Evolutionary conservation across 345 rosid genomes (phyloP).

Genomic region (Citrus australasica): DNA sequence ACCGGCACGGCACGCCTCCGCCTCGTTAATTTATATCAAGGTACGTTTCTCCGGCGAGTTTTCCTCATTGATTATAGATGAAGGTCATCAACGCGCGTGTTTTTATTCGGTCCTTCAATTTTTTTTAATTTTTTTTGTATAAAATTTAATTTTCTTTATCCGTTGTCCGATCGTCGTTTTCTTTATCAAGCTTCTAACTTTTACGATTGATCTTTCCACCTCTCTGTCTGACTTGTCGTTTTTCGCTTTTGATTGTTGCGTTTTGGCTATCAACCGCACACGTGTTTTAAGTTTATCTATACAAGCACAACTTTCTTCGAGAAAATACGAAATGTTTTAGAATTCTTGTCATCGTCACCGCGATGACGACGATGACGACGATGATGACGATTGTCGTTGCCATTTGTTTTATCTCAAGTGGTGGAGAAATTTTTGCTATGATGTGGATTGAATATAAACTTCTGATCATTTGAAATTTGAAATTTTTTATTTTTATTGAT

Average conservation of each 20-base stretch:
- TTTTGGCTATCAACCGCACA: neutral
- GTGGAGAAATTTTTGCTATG: neutral
- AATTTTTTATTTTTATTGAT: neutral
- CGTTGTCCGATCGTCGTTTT: conserved; percentile 17
- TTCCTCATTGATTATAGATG: neutral
- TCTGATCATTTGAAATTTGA: neutral
- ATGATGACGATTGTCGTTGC: neutral
- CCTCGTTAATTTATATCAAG: conserved; percentile 2
- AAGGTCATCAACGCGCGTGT: neutral
- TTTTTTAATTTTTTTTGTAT: too few species aligned
- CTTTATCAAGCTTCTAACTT: conserved; percentile 3
- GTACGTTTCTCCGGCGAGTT: conserved; percentile 11
- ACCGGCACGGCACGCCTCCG: conserved; percentile 1
- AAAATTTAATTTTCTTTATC: neutral
- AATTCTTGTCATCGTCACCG: neutral
- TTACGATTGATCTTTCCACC: conserved; percentile 1
- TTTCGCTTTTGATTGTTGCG: conserved; percentile 10
- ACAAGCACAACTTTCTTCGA: neutral
- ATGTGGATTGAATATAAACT: neutral
- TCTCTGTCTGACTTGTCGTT: neutral
- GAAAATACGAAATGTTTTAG: neutral
- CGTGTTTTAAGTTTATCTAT: neutral
- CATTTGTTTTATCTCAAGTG: neutral
- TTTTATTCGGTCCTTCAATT: conserved; percentile 1
- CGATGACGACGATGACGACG: neutral